Conservation (phyloP, 1,284 basidiomycete species). For the Earliella scabrosa region DNA sequence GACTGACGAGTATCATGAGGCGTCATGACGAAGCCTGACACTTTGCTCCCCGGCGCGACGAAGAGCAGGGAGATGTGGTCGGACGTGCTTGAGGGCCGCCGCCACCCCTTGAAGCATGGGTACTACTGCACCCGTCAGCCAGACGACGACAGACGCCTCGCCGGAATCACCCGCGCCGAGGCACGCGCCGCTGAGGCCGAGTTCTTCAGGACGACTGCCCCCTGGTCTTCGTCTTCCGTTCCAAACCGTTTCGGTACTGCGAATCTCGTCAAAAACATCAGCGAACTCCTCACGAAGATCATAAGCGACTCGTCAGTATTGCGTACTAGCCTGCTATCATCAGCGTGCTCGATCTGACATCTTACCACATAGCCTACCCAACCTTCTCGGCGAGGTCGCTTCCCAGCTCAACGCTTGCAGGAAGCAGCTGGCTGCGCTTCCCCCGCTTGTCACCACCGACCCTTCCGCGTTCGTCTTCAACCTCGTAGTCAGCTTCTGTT, state of each 20-base stretch:
- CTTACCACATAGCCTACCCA: background rate
- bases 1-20: constrained; percentile 43
- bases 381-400: constrained; percentile 49
- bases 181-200: constrained; percentile 43
- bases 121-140: constrained; percentile 71
- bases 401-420: constrained; percentile 38
- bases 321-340: background rate
- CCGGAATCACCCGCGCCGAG: constrained; percentile 39
- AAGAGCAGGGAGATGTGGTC: constrained; percentile 48
- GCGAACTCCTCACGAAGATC: constrained; percentile 47
- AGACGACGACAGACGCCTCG: constrained; percentile 55
- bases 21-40: constrained; percentile 69
- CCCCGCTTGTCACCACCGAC: constrained; percentile 43
- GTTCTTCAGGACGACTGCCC: constrained; percentile 51
- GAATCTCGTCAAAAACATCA: constrained; percentile 56
- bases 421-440: constrained; percentile 37
- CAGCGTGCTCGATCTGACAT: background rate
- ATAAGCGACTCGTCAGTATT: constrained; percentile 3
- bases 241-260: constrained; percentile 56
- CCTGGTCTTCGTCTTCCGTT: constrained; percentile 50
- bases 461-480: constrained; percentile 50
- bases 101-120: constrained; percentile 49
- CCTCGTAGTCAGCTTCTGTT: constrained; percentile 50
- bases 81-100: constrained; percentile 54
- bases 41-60: constrained; percentile 46